Base-by-base conservation (phyloP, 176 grass and related monocot genomes). In the Triticum dicoccoides region DNA sequence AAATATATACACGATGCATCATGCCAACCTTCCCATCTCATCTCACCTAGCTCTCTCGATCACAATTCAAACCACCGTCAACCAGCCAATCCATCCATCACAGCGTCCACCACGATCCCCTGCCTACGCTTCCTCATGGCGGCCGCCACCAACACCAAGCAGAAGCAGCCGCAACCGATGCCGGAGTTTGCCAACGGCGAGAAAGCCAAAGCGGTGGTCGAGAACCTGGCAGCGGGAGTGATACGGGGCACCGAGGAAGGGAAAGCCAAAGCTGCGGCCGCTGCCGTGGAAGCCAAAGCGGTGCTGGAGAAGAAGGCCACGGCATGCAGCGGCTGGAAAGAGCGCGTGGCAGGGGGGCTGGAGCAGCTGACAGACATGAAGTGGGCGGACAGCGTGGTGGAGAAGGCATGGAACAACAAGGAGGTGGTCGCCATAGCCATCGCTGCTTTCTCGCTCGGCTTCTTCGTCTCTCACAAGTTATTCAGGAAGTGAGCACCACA, bases 371-470 rank as follows among this genome's bases (percentile, higher is more conserved):
- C 29, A 0, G 64, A 20, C 5, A 45, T 79, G 38, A 67, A 82
- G 39, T 90, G 88, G 88, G 88, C 78, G 20, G 78, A 89, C 11
- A 72, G 38, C 1, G 15, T 82, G 21, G 21, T 82, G 38, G 72
- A 90, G 10, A 54, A 17, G 38, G 83, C 75, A 11, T 82, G 39
- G 83, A 86, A 38, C 38, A 86, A 90, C 88, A 90, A 38, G 80
- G 84, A 87, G 38, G 74, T 86, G 27, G 86, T 94, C n/a, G 76
- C 69, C 21, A 32, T 5, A 3, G 71, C 71, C 49, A 14, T 54
- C 63, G 88, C 78, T 35, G 83, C 78, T 51, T 82, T 90, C 88
- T 90, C 88, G 0, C 12, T 90, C 21, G 88, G 88, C n/a, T 42
- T 90, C 49, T 51, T 86, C 62, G 29, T 89, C 59, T 80, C 88